Base-by-base conservation (phyloP, 2,329 filamentous ascomycete species). In the Colletotrichum cuscutae region DNA sequence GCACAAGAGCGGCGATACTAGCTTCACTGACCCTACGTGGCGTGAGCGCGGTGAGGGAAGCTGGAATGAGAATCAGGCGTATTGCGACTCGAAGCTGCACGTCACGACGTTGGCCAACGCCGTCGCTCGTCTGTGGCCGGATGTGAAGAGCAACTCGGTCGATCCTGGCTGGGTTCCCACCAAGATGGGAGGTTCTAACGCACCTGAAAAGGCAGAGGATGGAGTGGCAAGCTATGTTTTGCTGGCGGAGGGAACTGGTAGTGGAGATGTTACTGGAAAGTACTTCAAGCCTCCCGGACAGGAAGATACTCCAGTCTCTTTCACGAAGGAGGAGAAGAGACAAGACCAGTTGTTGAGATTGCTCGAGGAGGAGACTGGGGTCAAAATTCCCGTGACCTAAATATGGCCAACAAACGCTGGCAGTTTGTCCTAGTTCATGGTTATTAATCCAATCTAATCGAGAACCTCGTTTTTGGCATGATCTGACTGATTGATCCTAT, bases 71-170 rank as follows among this genome's bases (percentile, higher is more conserved):
- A 5, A 80, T 79, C 15, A 75, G 79, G 71, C 71, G 2, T 91
- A 91, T 74, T 82, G 81, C 68, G 87, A 90, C 73, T 87, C 82
- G 71, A 91, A 91, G 78, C 76, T 91, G 37, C 88, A 90, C 73
- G 85, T 88, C 72, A 80, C 88, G 37, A 82, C 91, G 79, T 81
- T 91, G 15, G 86, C 88, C 1, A 88, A 87, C 68, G 87, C 86
- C 2, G 87, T 91, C 71, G 84, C 88, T 0, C 80, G 86, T 13
- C 79, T 82, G 8, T 87, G 85, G 78, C 68, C 65, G 8, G 76
- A 75, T 0, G 84, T 88, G 0, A 80, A 85, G 74, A 85, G 84
- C 42, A 87, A 86, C 56, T 81, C 84, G 0, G 80, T 88, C 60
- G 84, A 88, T 76, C 88, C 88, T 0, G 88, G 88, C 1, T 89